Base-by-base conservation (phyloP, 345 rosid genomes). In the Moringa oleifera region DNA sequence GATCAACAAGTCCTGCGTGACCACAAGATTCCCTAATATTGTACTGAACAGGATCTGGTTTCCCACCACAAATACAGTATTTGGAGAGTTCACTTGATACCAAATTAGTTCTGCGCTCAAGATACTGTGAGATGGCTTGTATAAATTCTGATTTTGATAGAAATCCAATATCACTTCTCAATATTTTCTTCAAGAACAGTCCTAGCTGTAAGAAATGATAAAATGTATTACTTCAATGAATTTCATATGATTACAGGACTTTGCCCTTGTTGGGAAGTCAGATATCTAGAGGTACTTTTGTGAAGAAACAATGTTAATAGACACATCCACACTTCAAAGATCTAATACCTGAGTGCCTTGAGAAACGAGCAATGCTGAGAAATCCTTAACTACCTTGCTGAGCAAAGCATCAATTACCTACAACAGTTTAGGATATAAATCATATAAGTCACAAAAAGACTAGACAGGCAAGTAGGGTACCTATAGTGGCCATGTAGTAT, bases 321-420 rank as follows among this genome's bases (percentile, higher is more conserved):
- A 20, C 47, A 37, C 4, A 25, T 31, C 18, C 19, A 58, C 4
- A 9, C 6, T 47, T 37, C 33, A 24, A 45, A 55, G n/a, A 18
- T 16, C 6, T n/a, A 25, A 23, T 82, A 87, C 98, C 93, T 87
- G 89, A 58, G 80, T 83, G 71, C 97, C 91, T 67, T 90, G 97
- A 69, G 98, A 87, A 73, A 85, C 90, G n/a, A 89, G 79, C 61
- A 84, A 61, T 20, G 89, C 85, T 17, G 96, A 93, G 68, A 93
- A 93, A 81, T 93, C 96, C 70, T 85, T 86, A 16, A 90, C 91
- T 46, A 88, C 90, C 71, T 83, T 89, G 58, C 89, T 74, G 55
- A 93, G 91, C 77, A 93, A 80, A 8, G 85, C 69, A 74, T 93
- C 96, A 8, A 90, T 83, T 25, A 89, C 85, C 98, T 93, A 22